phyloP scores from a whole-genome alignment of 768 basidiomycete genomes.

The Suillus subluteus region DNA sequence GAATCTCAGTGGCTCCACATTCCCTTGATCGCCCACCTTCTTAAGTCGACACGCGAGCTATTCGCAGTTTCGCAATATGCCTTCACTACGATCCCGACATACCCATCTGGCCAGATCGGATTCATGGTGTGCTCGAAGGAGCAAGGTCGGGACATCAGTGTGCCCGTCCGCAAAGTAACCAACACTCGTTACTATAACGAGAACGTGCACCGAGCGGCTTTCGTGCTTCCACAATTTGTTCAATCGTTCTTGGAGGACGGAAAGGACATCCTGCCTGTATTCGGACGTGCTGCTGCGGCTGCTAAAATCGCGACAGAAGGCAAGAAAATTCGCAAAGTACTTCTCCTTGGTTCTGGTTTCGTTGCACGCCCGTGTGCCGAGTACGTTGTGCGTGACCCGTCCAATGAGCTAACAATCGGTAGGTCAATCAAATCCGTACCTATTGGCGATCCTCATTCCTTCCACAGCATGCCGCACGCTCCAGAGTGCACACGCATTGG shows the following conservation, averaged over 20 bases:
- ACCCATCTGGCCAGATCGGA: constrained; percentile 98
- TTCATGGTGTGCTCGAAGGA: constrained; percentile 90
- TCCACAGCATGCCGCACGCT: constrained; percentile 85
- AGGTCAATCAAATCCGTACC: constrained; percentile 24
- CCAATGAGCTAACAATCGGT: constrained; percentile 88
- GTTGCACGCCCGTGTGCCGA: constrained; percentile 97
- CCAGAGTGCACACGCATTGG: constrained; percentile 70
- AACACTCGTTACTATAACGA: constrained; percentile 85
- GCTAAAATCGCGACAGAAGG: constrained; percentile 45
- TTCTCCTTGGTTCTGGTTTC: constrained; percentile 93
- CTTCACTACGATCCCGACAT: constrained; percentile 95
- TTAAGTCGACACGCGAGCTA: constrained; percentile 65
- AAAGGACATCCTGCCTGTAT: constrained; percentile 70
- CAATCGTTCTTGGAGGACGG: constrained; percentile 74
- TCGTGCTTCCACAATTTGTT: constrained; percentile 92
- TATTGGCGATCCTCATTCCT: neutral
- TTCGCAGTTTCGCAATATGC: constrained; percentile 90
- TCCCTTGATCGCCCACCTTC: constrained; percentile 78
- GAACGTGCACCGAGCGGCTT: constrained; percentile 78
- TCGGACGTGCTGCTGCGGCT: constrained; percentile 65
- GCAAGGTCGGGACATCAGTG: constrained; percentile 65
- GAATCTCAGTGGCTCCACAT: constrained; percentile 97
- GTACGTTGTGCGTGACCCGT: constrained; percentile 81
- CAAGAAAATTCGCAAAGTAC: constrained; percentile 62
- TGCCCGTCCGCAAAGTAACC: constrained; percentile 71